Base-by-base conservation (phyloP, 1,139 yeast genomes). In the Saccharomyces pastorianus region DNA sequence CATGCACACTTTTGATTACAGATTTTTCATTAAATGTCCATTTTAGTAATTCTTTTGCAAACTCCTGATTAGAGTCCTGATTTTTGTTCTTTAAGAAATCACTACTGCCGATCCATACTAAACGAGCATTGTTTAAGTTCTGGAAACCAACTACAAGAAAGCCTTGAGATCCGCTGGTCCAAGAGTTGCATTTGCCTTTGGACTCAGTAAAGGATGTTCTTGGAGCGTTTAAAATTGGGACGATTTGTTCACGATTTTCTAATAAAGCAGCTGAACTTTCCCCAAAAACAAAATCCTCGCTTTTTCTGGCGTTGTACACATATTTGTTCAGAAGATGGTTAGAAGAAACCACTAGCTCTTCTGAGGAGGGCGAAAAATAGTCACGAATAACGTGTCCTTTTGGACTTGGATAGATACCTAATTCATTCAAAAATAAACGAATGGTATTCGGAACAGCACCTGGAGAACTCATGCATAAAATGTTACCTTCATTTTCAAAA, bases 121-220 rank as follows among this genome's bases (percentile, higher is more conserved):
- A 77, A 63, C 99, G 83, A 2, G 95, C 88, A 65, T 88, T 89
- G 68, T 81, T 80, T 57, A 84, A 76, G 47, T 86, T 87, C 74
- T 95, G 99, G 65, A 89, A 80, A 1, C 84, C 95, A n/a, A 84
- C 95, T 26, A 84, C 81, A 54, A 88, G 68, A 67, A 76, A 83
- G 13, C 89, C 89, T 72, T 91, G 96, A 51, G 82, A 76, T 28
- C 99, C 99, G 50, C 84, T 75, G 9, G 88, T 84, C 96, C 97
- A 95, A 28, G 76, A 76, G 6, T 75, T 71, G 5, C n/a, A 25
- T 27, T 50, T 50, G n/a, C 38, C 49, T 53, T 74, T 77, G 64
- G 71, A 62, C 68, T 74, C 60, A 61, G 70, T 79, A 65, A 82
- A 82, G 3, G 95, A 81, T 2, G 96, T 84, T 53, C 78, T 74